Conservation (phyloP, 192 early-diverging fungal genomes). For the Linnemannia hyalina region DNA sequence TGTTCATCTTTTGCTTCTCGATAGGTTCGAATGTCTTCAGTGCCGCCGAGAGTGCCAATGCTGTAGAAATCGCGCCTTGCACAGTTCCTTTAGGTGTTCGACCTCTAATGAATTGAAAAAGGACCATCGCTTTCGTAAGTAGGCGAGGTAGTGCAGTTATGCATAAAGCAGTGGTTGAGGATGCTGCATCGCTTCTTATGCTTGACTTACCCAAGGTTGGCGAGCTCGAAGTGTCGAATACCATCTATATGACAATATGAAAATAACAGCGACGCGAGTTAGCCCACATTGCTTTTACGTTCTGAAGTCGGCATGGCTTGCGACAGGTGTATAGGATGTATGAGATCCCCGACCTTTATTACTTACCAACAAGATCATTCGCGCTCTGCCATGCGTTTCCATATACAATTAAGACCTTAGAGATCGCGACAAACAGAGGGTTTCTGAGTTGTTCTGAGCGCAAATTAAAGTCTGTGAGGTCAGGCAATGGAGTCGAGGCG, state of each 20-base stretch:
- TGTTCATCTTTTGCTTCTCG: slow-evolving; percentile 43
- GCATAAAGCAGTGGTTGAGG: neutral
- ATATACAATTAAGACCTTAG: slow-evolving; percentile 43
- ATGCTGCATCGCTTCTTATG: neutral
- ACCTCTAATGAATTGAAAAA: slow-evolving; percentile 25
- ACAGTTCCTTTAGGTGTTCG: slow-evolving; percentile 51
- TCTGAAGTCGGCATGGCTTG: neutral
- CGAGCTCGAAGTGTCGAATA: slow-evolving; percentile 48
- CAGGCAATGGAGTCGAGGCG: slow-evolving; percentile 23
- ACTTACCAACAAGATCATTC: slow-evolving; percentile 52
- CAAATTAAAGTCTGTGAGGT: slow-evolving; percentile 45
- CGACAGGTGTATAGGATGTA: neutral
- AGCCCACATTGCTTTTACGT: no score
- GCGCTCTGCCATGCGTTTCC: slow-evolving; percentile 55
- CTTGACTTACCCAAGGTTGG: slow-evolving; percentile 39
- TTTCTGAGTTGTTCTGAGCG: slow-evolving; percentile 36
- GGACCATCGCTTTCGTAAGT: neutral
- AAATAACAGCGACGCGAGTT: neutral
- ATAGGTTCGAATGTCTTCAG: slow-evolving; percentile 48
- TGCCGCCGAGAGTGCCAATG: slow-evolving; percentile 32
- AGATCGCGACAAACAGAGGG: slow-evolving; percentile 48
- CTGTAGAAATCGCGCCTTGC: slow-evolving; percentile 52
- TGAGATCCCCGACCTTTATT: neutral
- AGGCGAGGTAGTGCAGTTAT: neutral
- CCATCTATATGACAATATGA: slow-evolving; percentile 28